Conservation (phyloP, 495 filamentous ascomycete genomes). For the Penicillium canescens region DNA sequence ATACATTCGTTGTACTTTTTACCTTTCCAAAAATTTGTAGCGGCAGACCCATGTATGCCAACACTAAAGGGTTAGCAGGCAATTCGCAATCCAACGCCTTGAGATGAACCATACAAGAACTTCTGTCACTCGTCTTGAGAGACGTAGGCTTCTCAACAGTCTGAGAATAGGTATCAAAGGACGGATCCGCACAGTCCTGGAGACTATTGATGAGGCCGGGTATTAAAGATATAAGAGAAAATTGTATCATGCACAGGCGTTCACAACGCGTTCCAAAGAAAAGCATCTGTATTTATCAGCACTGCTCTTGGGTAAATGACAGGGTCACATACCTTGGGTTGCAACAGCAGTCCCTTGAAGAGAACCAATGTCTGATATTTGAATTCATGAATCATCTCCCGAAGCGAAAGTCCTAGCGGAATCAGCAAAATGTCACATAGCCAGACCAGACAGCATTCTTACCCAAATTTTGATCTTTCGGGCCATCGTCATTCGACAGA, state of each 20-base stretch:
- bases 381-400: conserved; percentile 92
- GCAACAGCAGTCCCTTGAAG: conserved; percentile 88
- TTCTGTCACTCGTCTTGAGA: conserved; percentile 86
- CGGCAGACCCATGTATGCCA: conserved; percentile 92
- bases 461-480: conserved; percentile 86
- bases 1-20: conserved; percentile 7
- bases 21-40: conserved; percentile 95
- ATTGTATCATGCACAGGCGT: conserved; percentile 95
- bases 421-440: conserved; percentile 13
- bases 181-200: conserved; percentile 89
- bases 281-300: conserved; percentile 71
- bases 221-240: conserved; percentile 90
- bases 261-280: conserved; percentile 97
- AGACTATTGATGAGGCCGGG: conserved; percentile 84
- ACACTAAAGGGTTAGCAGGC: conserved; percentile 51
- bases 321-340: conserved; percentile 74
- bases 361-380: conserved; percentile 90
- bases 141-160: conserved; percentile 76
- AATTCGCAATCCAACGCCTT: background rate
- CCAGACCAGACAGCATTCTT: conserved; percentile 16
- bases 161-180: conserved; percentile 79
- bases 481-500: conserved; percentile 64
- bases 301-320: background rate
- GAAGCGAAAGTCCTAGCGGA: conserved; percentile 69
- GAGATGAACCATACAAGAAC: conserved; percentile 56